phyloP scores from a whole-genome alignment of 306 rosid genomes.

The Luffa aegyptiaca region DNA sequence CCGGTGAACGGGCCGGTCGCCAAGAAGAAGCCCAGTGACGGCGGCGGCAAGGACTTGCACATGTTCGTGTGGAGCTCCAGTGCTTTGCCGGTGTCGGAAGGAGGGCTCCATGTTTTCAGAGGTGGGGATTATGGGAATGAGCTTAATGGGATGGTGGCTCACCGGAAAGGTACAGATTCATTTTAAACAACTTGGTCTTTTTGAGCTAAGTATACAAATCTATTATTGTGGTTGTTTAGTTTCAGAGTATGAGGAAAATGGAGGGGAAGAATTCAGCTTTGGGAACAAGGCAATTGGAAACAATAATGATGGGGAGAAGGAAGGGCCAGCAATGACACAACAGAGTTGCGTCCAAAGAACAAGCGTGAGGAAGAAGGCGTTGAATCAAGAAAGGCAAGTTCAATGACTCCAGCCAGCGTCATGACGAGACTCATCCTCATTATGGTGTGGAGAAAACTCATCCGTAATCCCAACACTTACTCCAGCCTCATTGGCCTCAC shows the following conservation, averaged over 20 bases:
- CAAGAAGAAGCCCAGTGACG: not conserved
- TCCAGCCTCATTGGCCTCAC: not conserved
- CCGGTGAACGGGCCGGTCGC: not conserved
- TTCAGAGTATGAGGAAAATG: not conserved
- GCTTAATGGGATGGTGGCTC: not conserved
- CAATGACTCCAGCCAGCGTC: not conserved
- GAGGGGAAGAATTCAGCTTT: not conserved
- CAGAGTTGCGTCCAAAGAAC: too few species aligned
- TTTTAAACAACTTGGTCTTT: too few species aligned
- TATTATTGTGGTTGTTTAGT: not conserved
- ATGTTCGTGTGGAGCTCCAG: constrained; percentile 12
- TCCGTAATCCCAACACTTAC: not conserved
- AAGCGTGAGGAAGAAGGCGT: too few species aligned
- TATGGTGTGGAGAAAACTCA: not conserved
- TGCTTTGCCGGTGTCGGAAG: constrained; percentile 3
- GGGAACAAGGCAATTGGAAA: not conserved
- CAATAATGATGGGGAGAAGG: not conserved
- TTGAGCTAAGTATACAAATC: too few species aligned
- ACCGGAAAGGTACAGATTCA: not conserved
- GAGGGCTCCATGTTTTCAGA: not conserved
- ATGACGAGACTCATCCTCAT: not conserved
- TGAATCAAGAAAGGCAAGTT: not conserved
- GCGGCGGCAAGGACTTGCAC: not conserved
- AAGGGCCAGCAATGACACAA: not conserved
- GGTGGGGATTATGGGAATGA: not conserved